Conservation (phyloP, 1,139 yeast genomes). For the Fermentozyma sake region DNA sequence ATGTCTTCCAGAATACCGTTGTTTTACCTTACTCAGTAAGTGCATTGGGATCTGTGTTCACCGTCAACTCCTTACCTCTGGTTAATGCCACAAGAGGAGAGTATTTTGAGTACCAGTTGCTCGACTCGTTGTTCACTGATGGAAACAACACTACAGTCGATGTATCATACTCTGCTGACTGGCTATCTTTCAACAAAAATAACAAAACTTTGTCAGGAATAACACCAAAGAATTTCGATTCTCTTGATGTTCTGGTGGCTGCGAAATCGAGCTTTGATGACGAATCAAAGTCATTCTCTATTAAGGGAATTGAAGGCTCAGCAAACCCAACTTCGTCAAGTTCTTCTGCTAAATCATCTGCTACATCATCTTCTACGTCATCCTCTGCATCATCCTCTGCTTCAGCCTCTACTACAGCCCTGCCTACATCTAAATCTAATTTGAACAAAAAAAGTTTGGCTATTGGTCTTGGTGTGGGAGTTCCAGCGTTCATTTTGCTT, state of each 20-base stretch:
- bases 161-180: constrained; percentile 39
- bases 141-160: constrained; percentile 45
- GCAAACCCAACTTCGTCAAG: constrained; percentile 13
- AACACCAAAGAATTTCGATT: constrained; percentile 57
- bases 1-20: constrained; percentile 61
- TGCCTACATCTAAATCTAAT: constrained; percentile 12
- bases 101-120: constrained; percentile 52
- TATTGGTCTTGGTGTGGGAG: constrained; percentile 83
- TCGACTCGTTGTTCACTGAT: constrained; percentile 53
- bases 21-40: constrained; percentile 51
- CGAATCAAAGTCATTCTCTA: constrained; percentile 41
- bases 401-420: constrained; percentile 13
- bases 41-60: constrained; percentile 49
- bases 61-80: constrained; percentile 45
- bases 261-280: constrained; percentile 41
- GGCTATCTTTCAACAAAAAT: constrained; percentile 59
- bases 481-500: constrained; percentile 56
- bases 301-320: constrained; percentile 45
- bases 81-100: constrained; percentile 64
- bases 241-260: constrained; percentile 44
- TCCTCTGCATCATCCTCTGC: constrained; percentile 20
- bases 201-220: constrained; percentile 68
- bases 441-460: constrained; percentile 52
- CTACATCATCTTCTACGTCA: constrained; percentile 19
- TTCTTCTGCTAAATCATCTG: constrained; percentile 15